phyloP scores from a whole-genome alignment of 2,329 filamentous ascomycete species.

The Moelleriella libera region DNA sequence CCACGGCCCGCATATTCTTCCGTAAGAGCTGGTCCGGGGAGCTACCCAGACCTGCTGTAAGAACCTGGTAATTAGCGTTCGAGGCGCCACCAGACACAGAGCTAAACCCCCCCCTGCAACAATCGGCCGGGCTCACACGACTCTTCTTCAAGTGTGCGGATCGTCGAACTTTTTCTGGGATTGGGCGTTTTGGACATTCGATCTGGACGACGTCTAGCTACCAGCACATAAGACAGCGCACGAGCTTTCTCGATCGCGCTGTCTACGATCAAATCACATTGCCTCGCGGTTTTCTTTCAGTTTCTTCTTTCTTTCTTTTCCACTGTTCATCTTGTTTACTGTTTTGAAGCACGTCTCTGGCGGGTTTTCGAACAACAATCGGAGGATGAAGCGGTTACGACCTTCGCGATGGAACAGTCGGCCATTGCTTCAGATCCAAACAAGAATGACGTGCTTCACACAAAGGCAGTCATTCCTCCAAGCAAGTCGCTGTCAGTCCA shows the following conservation, averaged over 20 bases:
- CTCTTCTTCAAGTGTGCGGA: neutral
- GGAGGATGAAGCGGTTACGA: constrained; percentile 27
- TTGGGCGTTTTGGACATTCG: neutral
- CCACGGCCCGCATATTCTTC: constrained; percentile 1
- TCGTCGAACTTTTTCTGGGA: neutral
- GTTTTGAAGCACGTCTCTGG: neutral
- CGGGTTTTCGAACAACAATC: neutral
- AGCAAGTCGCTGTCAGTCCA: constrained; percentile 18
- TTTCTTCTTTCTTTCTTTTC: neutral
- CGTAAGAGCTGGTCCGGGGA: neutral
- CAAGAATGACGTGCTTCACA: constrained; percentile 10
- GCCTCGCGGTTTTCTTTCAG: neutral
- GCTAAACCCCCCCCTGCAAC: neutral
- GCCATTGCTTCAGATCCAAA: constrained; percentile 23
- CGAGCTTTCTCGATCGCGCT: neutral
- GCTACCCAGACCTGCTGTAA: constrained; percentile 3
- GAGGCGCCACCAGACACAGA: neutral
- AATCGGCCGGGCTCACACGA: neutral
- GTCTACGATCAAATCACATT: neutral
- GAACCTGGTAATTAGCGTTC: neutral
- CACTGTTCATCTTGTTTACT: neutral
- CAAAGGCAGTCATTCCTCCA: constrained; percentile 12
- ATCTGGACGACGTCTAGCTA: neutral
- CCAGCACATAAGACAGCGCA: neutral
- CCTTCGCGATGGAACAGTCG: constrained; percentile 23